Evolutionary conservation across 2,329 filamentous ascomycete genomes (phyloP).

Genomic region (Sporothrix pallida): DNA sequence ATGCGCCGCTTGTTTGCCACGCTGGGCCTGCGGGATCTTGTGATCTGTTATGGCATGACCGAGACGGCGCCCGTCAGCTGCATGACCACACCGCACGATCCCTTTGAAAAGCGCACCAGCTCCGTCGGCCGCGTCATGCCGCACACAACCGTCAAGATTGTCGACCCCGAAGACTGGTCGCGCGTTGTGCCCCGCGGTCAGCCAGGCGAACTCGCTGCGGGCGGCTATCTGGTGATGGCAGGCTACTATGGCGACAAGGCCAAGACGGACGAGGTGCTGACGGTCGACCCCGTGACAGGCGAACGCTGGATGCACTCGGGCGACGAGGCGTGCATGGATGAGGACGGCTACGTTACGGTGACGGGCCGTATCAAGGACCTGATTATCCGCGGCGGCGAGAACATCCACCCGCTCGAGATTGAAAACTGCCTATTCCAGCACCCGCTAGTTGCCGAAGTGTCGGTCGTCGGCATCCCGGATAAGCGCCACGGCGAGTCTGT

Average conservation of each 20-base stretch:
- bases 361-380: constrained; percentile 93
- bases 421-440: constrained; percentile 85
- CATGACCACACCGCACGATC: constrained; percentile 83
- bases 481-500: constrained; percentile 85
- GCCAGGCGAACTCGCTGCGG: constrained; percentile 80
- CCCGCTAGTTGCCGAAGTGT: constrained; percentile 72
- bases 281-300: constrained; percentile 42
- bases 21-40: constrained; percentile 80
- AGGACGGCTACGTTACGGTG: constrained; percentile 82
- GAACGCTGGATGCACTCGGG: constrained; percentile 88
- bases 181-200: constrained; percentile 66
- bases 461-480: constrained; percentile 84
- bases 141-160: constrained; percentile 78
- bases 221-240: constrained; percentile 88
- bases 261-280: constrained; percentile 68
- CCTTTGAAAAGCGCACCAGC: constrained; percentile 72
- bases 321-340: constrained; percentile 87
- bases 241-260: constrained; percentile 82
- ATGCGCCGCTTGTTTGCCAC: constrained; percentile 76
- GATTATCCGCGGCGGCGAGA: constrained; percentile 94
- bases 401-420: constrained; percentile 91
- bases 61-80: constrained; percentile 79
- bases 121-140: constrained; percentile 83
- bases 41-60: constrained; percentile 97
- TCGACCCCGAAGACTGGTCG: constrained; percentile 67